Percentiles rank a stretch among this genome's conserved stretches.
Conservation (phyloP, 768 basidiomycete species). For the Panus rudis region DNA sequence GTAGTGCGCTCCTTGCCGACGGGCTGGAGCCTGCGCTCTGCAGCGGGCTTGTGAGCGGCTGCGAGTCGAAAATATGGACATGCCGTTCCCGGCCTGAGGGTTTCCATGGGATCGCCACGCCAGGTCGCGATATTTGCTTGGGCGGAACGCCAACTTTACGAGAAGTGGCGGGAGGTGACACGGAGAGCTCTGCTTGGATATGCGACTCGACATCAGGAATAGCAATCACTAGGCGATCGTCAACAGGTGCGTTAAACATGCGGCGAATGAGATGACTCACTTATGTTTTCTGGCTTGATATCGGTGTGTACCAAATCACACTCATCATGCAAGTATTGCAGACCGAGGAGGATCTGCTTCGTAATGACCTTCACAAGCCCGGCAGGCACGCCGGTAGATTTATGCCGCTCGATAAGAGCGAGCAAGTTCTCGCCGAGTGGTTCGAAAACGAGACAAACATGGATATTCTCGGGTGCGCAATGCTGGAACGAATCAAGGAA, state of each 20-base stretch:
- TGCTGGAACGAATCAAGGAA: conserved; percentile 89
- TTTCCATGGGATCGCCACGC: conserved; percentile 53
- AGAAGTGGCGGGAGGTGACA: conserved; percentile 66
- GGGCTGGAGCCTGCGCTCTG: conserved; percentile 25
- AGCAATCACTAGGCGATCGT: conserved; percentile 57
- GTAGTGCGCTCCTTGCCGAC: conserved; percentile 13
- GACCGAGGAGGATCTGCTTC: conserved; percentile 79
- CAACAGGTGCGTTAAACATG: conserved; percentile 2
- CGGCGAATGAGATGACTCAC: conserved; percentile 45
- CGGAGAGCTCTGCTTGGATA: conserved; percentile 60
- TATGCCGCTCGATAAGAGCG: conserved; percentile 67
- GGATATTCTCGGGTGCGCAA: conserved; percentile 55
- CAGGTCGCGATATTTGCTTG: conserved; percentile 49
- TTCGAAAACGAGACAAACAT: conserved; percentile 90
- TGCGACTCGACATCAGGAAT: conserved; percentile 77
- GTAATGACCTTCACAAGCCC: conserved; percentile 80
- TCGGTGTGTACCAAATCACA: conserved; percentile 91
- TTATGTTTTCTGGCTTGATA: conserved; percentile 92
- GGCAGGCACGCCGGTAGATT: conserved; percentile 77
- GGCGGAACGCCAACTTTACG: conserved; percentile 79
- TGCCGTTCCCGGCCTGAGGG: conserved; percentile 45
- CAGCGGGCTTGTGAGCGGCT: conserved; percentile 60
- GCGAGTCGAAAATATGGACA: conserved; percentile 79
- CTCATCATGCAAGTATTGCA: conserved; percentile 89
- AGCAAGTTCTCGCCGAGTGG: conserved; percentile 77